Evolutionary conservation across 805 yeast genomes (phyloP).

Genomic region (Peterozyma toletana): DNA sequence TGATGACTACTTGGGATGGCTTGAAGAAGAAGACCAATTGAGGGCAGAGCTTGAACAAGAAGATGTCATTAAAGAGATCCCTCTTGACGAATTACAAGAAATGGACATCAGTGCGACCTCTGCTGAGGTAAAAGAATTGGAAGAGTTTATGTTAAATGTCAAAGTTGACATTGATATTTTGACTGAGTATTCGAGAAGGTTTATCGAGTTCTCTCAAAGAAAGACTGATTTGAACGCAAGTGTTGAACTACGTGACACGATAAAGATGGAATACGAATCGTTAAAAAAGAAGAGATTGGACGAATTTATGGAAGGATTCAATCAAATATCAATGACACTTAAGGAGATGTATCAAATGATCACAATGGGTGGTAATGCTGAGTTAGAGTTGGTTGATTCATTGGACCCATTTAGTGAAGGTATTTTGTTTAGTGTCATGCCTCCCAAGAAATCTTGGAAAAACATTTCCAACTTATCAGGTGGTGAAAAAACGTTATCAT

Average conservation of each 20-base stretch:
- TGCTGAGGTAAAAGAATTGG: conserved; percentile 45
- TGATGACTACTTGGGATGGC: conserved; percentile 41
- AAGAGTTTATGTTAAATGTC: conserved; percentile 46
- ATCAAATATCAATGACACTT: conserved; percentile 74
- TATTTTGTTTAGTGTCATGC: conserved; percentile 94
- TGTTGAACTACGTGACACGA: conserved; percentile 55
- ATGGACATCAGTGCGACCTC: conserved; percentile 43
- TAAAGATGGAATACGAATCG: conserved; percentile 56
- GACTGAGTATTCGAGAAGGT: conserved; percentile 67
- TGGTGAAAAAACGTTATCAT: conserved; percentile 94
- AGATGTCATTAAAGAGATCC: conserved; percentile 31
- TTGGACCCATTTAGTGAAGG: conserved; percentile 99
- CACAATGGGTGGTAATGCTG: conserved; percentile 99
- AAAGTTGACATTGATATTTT: conserved; percentile 68
- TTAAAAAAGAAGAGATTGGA: conserved; percentile 67
- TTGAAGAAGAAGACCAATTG: conserved; percentile 24
- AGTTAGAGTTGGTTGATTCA: conserved; percentile 88
- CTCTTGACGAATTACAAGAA: conserved; percentile 42
- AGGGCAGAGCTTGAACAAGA: conserved; percentile 17
- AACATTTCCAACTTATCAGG: conserved; percentile 93
- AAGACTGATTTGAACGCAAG: conserved; percentile 63
- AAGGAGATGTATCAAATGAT: conserved; percentile 98
- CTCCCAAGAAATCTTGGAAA: conserved; percentile 97
- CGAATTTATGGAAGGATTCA: conserved; percentile 92
- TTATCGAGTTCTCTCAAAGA: conserved; percentile 55